Base-by-base conservation (phyloP, 192 early-diverging fungal species). In the Chytriomyces sp. region DNA sequence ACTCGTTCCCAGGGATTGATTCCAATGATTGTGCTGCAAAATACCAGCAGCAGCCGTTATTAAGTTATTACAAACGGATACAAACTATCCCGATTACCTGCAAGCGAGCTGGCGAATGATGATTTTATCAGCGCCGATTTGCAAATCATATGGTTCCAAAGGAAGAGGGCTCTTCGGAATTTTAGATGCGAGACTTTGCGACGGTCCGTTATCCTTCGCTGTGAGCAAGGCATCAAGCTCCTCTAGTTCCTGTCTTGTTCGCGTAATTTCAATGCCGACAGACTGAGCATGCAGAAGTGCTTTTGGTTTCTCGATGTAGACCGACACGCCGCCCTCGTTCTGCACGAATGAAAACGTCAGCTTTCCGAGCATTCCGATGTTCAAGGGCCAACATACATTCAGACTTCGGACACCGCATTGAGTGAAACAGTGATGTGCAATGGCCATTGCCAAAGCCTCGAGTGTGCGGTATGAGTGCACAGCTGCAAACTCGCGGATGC, bases 1-100 rank as follows among this genome's bases (percentile, higher is more conserved):
- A 95, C 92, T 24, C 97, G 86, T 81, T 99, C 98, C 93, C 95
- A 97, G 13, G 94, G 91, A 79, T 97, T 95, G 10, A 99, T 92
- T 26, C 98, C 98, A 60, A 99, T 93, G 47, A 99, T 95, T 23
- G 94, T 91, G 79, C 86, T 91, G 18, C 96, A 82, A 57, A 5
- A n/a, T 68, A 20, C 9, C 16, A 7, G 64, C 16, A 7, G 64
- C n/a, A 65, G 16, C 64, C 35, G 0, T 6, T 20, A 50, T 24
- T 57, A 59, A 35, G 35, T 35, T 35, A 35, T 35, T 35, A 35
- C 35, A 71, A 5, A 8, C 35, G 49, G 35, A 59, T 71, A 48
- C n/a, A 70, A 50, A 70, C 8, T 18, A 59, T 57, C 13, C 13
- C 53, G 57, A 5, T 20, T 20, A 73, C 72, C 72, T 73, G 18